Evolutionary conservation across 805 yeast species (phyloP), one percentile per base, ranked within the genome.

Genomic region (Yamadazyma philogaea): DNA sequence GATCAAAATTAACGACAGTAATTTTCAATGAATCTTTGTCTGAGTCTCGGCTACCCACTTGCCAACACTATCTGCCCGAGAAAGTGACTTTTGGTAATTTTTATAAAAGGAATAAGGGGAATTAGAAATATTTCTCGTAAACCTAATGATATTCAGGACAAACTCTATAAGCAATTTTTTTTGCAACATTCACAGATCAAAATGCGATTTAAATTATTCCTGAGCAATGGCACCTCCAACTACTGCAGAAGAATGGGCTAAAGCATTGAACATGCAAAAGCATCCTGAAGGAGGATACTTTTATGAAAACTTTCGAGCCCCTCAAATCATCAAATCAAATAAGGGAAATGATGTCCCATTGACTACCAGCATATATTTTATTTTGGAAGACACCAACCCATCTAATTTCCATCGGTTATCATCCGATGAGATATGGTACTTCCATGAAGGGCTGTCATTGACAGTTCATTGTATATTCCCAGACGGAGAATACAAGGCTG

Each of bases 211-310:
- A 10, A 17, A 33, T 17, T 20, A 11, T 18, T 3, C 14, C 20
- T 11, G 20, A 33, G n/a, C n/a, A 19, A 34, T 34, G 37, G 37
- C 37, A 18, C 37, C 37, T 5, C 37, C 37, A 21, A 34, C 37
- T 17, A 34, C 49, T 8, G 50, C 48, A 22, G 40, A 38, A 24
- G 44, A 46, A 24, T 52, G 49, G 49, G 47, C 47, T 6, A 36
- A 46, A 27, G 37, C 46, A 15, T 39, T 49, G 14, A 41, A 41
- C 7, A 32, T 53, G 42, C 33, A 44, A 24, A 33, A 43, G 3
- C 60, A 56, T 30, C 60, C 59, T 1, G 60, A 55, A 41, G 60
- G 60, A 1, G 59, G 59, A 3, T 56, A 47, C 40, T 56, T 28
- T 37, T 38, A 43, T 7, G 51, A 53, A 36, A 53, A 53, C 6